Evolutionary conservation across 1,284 basidiomycete genomes (phyloP).

Genomic region (Apiotrichum gracile): DNA sequence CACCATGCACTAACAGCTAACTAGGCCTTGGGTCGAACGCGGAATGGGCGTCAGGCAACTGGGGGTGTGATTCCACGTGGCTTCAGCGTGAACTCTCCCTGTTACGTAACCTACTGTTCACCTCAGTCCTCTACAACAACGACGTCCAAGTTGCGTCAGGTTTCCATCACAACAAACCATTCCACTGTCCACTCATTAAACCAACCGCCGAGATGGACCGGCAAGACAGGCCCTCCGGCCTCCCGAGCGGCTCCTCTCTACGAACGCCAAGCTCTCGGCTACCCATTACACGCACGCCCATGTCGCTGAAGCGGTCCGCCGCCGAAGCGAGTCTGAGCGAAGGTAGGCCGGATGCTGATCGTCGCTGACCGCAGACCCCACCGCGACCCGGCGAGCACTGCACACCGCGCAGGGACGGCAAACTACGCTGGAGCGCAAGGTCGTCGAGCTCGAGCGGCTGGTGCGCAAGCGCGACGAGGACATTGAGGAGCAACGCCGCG

Average conservation of each 20-base stretch:
- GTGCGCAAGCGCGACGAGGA: conserved; percentile 14
- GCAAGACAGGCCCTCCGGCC: conserved; percentile 2
- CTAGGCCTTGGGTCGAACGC: too few relatives aligned
- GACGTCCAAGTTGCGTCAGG: too few relatives aligned
- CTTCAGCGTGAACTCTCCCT: too few relatives aligned
- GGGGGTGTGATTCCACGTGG: too few relatives aligned
- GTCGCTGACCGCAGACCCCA: conserved; percentile 12
- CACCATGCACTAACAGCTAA: too few relatives aligned
- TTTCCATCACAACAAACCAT: background rate
- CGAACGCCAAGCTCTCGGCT: background rate
- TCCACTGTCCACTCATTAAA: too few relatives aligned
- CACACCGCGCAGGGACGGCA: conserved; percentile 13
- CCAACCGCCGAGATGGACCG: too few relatives aligned
- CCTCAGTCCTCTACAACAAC: too few relatives aligned
- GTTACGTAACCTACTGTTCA: too few relatives aligned
- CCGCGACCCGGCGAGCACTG: conserved; percentile 14
- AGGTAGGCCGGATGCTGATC: background rate
- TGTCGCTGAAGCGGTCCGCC: conserved; percentile 14
- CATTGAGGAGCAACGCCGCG: conserved; percentile 24
- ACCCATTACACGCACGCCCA: background rate
- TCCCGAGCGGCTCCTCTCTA: background rate
- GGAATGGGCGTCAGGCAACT: too few relatives aligned
- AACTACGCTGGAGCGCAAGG: conserved; percentile 19
- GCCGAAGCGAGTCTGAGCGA: conserved; percentile 23
- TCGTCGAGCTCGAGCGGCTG: conserved; percentile 19